A percentile compares a stretch with the other conserved stretches of the same genome.
Conservation (phyloP, 2,329 filamentous ascomycete species). For the Diaporthe sp. region DNA sequence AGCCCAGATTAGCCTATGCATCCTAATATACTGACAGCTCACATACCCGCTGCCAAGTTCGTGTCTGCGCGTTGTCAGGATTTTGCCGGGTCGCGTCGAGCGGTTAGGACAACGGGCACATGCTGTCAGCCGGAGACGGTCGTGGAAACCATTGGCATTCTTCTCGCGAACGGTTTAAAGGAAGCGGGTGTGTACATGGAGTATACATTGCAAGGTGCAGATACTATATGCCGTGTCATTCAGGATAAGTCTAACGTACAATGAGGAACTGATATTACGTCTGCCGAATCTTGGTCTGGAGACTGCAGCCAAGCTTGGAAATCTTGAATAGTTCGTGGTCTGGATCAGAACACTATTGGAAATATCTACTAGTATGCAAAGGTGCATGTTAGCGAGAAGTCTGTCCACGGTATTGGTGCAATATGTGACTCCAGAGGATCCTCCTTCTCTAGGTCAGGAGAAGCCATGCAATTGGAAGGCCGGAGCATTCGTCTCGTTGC, state of each 20-base stretch:
- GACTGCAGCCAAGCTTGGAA: neutral
- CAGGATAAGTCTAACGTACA: neutral
- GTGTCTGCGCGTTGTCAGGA: neutral
- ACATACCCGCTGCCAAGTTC: neutral
- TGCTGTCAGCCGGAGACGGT: neutral
- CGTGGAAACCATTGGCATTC: neutral
- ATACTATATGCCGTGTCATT: neutral
- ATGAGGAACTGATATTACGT: neutral
- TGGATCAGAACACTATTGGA: neutral
- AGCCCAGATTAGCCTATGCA: slow-evolving; percentile 10
- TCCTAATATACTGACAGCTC: neutral
- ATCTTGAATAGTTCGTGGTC: neutral
- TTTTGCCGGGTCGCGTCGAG: neutral
- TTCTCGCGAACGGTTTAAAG: neutral
- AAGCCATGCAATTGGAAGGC: neutral
- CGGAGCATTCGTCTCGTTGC: neutral
- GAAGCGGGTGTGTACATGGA: neutral
- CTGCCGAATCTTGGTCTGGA: neutral
- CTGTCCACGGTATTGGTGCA: neutral
- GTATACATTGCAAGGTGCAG: neutral
- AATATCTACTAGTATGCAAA: neutral
- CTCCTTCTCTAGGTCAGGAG: neutral
- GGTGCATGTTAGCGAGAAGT: slow-evolving; percentile 14
- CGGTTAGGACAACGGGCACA: neutral
- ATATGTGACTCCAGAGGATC: neutral